Percentiles rank a stretch among this genome's conserved stretches.
These are phyloP conservation scores for Cordyceps tenuipes DNA, from an alignment of 2,329 filamentous ascomycete genomes.

Conservation along the genomic window DNA sequence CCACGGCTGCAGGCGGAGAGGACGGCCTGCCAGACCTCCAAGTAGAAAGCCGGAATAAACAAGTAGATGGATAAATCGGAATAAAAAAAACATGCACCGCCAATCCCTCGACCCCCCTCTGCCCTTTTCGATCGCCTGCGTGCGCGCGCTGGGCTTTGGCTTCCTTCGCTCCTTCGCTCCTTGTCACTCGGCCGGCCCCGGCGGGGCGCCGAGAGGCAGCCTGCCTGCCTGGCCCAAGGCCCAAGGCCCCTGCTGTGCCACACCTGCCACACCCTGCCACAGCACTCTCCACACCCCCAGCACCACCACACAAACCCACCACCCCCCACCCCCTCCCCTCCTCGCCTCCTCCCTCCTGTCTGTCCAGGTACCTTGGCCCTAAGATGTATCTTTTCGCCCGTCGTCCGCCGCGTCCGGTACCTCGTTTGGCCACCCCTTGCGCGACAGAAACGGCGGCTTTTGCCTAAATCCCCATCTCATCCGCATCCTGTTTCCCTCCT, in stretches of 20 bases:
- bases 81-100: background rate
- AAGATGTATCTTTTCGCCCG: background rate
- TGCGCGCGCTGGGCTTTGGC: background rate
- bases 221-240: too few species aligned
- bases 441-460: slow-evolving; percentile 8
- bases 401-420: background rate
- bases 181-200: background rate
- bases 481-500: slow-evolving; percentile 13
- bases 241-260: background rate
- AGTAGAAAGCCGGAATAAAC: background rate
- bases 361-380: background rate
- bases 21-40: background rate
- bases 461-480: slow-evolving; percentile 10
- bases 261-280: background rate
- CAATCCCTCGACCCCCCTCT: background rate
- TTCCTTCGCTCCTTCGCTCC: background rate
- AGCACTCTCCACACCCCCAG: background rate
- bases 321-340: background rate
- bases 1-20: too few species aligned
- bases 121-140: background rate
- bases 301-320: background rate
- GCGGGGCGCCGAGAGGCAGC: background rate
- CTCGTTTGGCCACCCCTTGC: background rate
- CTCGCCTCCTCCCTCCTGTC: background rate
- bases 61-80: background rate